Conservation (phyloP, 257 asterid genomes). For the Lavandula angustifolia region DNA sequence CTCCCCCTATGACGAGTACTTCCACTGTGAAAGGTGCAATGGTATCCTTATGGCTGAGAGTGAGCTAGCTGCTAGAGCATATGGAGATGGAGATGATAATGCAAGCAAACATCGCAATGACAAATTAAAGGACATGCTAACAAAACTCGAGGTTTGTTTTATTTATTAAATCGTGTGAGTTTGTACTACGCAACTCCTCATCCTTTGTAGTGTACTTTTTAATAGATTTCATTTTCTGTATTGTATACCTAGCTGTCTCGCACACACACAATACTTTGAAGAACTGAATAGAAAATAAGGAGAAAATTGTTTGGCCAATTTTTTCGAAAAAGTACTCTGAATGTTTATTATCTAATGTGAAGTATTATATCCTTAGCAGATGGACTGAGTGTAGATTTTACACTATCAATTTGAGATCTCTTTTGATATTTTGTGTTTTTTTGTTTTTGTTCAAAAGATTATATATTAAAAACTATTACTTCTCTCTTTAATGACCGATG, state of each 20-base stretch:
- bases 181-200: conserved; percentile 13
- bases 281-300: background rate
- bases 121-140: conserved; percentile 70
- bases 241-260: background rate
- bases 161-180: conserved; percentile 3
- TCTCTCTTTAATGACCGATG: too few species aligned
- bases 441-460: too few species aligned
- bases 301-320: background rate
- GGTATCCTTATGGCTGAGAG: conserved; percentile 82
- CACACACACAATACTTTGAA: background rate
- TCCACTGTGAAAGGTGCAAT: conserved; percentile 92
- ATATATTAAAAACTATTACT: too few species aligned
- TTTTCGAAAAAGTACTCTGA: background rate
- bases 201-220: background rate
- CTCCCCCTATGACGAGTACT: conserved; percentile 70
- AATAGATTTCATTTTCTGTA: too few species aligned
- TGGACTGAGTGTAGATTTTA: too few species aligned
- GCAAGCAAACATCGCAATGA: conserved; percentile 85
- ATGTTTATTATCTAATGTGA: background rate
- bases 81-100: conserved; percentile 92
- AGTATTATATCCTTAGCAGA: background rate
- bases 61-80: conserved; percentile 71
- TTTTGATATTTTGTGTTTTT: too few species aligned
- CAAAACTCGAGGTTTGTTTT: conserved; percentile 52
- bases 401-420: too few species aligned